A percentile compares a stretch with the other conserved stretches of the same genome.
Evolutionary conservation across 441 rosid species (phyloP).

Genomic region (Jatropha podagrica): DNA sequence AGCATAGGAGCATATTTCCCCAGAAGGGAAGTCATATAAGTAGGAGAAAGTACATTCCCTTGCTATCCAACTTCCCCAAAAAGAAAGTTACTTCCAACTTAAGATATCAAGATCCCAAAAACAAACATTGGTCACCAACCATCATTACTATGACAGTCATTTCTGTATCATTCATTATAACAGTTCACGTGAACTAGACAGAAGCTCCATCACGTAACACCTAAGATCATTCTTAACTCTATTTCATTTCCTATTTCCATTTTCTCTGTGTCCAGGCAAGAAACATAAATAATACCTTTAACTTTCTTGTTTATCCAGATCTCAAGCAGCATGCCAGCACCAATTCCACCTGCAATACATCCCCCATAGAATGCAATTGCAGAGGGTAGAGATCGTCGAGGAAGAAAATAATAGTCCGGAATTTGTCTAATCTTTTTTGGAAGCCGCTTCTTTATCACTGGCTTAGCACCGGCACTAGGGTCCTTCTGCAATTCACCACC

Average conservation of each 20-base stretch:
- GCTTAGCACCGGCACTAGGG: slow-evolving; percentile 50
- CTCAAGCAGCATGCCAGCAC: slow-evolving; percentile 88
- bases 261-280: not conserved
- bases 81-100: not conserved
- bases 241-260: not conserved
- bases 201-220: not conserved
- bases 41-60: too few relatives aligned
- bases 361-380: slow-evolving; percentile 68
- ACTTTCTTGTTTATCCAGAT: slow-evolving; percentile 78
- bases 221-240: not conserved
- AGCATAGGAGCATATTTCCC: too few relatives aligned
- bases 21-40: too few relatives aligned
- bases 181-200: not conserved
- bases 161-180: not conserved
- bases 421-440: slow-evolving; percentile 76
- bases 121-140: not conserved
- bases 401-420: slow-evolving; percentile 82
- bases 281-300: slow-evolving; percentile 43
- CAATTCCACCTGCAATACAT: slow-evolving; percentile 74
- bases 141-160: not conserved
- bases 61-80: not conserved
- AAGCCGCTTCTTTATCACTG: slow-evolving; percentile 56
- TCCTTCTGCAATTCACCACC: slow-evolving; percentile 72
- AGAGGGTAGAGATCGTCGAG: slow-evolving; percentile 50
- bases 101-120: not conserved